Evolutionary conservation across 192 early-diverging fungal genomes (phyloP).

Genomic region (Chytriomyces hyalinus): DNA sequence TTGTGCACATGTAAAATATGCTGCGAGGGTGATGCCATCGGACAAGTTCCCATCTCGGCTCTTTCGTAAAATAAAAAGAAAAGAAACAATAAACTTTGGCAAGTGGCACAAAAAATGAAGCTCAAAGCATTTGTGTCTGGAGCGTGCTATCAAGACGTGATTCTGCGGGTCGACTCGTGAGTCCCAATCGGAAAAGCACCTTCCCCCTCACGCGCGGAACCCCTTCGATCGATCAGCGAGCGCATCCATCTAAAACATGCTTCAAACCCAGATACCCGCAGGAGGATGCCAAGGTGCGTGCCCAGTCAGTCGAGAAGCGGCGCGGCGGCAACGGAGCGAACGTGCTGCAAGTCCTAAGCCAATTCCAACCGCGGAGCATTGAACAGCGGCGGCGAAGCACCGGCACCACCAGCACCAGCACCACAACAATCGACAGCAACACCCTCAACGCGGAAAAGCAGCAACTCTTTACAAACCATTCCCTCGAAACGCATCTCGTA

Average conservation of each 20-base stretch:
- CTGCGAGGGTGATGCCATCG: too few relatives aligned
- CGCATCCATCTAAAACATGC: background rate
- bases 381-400: background rate
- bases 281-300: conserved; percentile 68
- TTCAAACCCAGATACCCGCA: conserved; percentile 39
- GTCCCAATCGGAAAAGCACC: background rate
- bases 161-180: conserved; percentile 60
- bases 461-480: background rate
- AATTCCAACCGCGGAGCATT: conserved; percentile 42
- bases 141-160: conserved; percentile 66
- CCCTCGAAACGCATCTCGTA: conserved; percentile 14
- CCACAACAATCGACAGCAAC: background rate
- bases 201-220: background rate
- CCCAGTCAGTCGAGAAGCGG: conserved; percentile 62
- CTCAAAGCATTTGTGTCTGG: conserved; percentile 54
- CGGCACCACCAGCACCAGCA: background rate
- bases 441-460: background rate
- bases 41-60: conserved; percentile 71
- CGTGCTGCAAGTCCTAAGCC: conserved; percentile 59
- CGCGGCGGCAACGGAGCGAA: conserved; percentile 71
- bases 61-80: conserved; percentile 61
- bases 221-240: background rate
- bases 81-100: background rate
- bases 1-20: too few relatives aligned
- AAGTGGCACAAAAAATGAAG: background rate